Conservation (phyloP, 2,329 filamentous ascomycete species). For the Ascochyta pisi region DNA sequence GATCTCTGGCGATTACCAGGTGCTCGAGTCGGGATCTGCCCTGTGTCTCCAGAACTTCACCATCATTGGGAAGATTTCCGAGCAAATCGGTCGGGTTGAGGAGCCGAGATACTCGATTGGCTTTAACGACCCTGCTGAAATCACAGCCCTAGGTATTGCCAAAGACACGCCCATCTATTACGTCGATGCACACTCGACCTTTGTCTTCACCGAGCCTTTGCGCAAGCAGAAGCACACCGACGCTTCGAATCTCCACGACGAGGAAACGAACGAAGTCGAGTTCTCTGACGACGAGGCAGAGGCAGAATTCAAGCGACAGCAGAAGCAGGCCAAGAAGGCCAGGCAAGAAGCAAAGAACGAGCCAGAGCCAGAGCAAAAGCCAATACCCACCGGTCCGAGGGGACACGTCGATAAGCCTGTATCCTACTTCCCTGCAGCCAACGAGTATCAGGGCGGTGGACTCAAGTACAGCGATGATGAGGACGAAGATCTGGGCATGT, state of each 20-base stretch:
- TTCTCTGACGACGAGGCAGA: conserved; percentile 98
- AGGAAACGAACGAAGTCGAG: conserved; percentile 90
- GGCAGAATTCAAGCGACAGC: conserved; percentile 70
- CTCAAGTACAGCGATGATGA: conserved; percentile 55
- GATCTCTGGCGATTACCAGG: conserved; percentile 79
- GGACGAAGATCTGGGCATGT: conserved; percentile 54
- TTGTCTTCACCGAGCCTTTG: conserved; percentile 85
- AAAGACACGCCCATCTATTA: conserved; percentile 79
- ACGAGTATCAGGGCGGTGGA: conserved; percentile 43
- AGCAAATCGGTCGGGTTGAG: conserved; percentile 84
- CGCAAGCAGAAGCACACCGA: conserved; percentile 86
- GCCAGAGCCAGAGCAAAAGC: conserved; percentile 17
- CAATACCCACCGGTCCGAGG: conserved; percentile 32
- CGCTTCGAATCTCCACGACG: conserved; percentile 92
- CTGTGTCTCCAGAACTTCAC: conserved; percentile 78
- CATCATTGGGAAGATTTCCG: conserved; percentile 81
- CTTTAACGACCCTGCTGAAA: conserved; percentile 73
- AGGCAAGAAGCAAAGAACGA: conserved; percentile 40
- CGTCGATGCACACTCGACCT: conserved; percentile 76
- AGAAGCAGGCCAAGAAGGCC: conserved; percentile 66
- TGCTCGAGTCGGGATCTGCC: conserved; percentile 83
- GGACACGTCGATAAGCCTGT: conserved; percentile 27
- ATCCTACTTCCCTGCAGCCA: conserved; percentile 27
- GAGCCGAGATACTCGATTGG: conserved; percentile 85
- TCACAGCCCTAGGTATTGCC: conserved; percentile 71